These are phyloP conservation scores for Ustilago vetiveriae DNA, from an alignment of 1,284 basidiomycete genomes.

Conservation along the genomic window DNA sequence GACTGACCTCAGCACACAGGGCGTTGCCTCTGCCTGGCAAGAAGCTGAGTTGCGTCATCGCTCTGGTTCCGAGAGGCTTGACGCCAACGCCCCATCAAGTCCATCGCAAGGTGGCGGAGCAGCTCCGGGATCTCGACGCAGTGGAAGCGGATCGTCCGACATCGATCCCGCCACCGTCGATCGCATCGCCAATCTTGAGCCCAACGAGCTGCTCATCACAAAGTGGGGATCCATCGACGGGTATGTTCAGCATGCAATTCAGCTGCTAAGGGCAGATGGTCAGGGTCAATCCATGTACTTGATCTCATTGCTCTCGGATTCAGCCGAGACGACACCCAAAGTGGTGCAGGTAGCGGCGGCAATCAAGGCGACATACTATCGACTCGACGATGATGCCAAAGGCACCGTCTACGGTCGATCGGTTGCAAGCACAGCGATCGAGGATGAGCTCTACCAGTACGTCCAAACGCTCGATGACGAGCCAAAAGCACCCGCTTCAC, in stretches of 20 bases:
- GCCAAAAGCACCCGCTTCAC: not conserved
- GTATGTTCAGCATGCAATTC: slow-evolving; percentile 76
- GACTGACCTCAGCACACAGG: slow-evolving; percentile 31
- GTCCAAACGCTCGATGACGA: slow-evolving; percentile 75
- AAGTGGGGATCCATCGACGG: slow-evolving; percentile 75
- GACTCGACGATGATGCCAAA: slow-evolving; percentile 70
- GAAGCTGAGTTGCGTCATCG: slow-evolving; percentile 26
- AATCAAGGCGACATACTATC: slow-evolving; percentile 76
- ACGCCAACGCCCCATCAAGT: not conserved
- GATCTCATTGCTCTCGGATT: slow-evolving; percentile 76
- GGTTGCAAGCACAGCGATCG: slow-evolving; percentile 40
- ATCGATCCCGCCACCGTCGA: slow-evolving; percentile 3
- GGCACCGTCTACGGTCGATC: slow-evolving; percentile 32
- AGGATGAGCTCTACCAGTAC: slow-evolving; percentile 79
- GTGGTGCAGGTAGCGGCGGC: slow-evolving; percentile 81
- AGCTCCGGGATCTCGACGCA: not conserved
- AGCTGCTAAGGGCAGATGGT: slow-evolving; percentile 73
- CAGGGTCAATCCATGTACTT: slow-evolving; percentile 73
- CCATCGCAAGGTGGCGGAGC: not conserved
- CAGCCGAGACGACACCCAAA: slow-evolving; percentile 76
- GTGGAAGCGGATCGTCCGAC: not conserved
- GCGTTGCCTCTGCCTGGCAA: slow-evolving; percentile 20
- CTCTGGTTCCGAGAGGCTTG: not conserved
- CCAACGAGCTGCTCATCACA: slow-evolving; percentile 77
- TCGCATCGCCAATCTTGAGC: slow-evolving; percentile 37